These are phyloP conservation scores for Pythium pyrilobum DNA, from an alignment of 352 stramenopile species.

Conservation along the genomic window DNA sequence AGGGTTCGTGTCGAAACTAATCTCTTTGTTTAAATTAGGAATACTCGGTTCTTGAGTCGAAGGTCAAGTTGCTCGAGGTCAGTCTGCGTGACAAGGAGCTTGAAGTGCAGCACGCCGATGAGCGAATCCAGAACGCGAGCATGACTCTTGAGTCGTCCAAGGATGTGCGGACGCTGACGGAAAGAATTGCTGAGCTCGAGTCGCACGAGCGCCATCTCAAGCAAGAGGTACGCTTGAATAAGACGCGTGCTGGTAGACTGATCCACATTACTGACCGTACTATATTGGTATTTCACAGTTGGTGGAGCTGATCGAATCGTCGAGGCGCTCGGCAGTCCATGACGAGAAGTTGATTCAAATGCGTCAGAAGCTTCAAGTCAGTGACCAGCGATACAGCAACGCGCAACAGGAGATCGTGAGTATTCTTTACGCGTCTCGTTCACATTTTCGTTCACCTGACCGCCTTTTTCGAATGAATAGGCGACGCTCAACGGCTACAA, in stretches of 20 bases:
- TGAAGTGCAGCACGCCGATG: slow-evolving; percentile 34
- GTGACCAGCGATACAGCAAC: slow-evolving; percentile 42
- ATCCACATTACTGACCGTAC: too few species aligned
- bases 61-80: slow-evolving; percentile 57
- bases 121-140: slow-evolving; percentile 38
- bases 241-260: not conserved
- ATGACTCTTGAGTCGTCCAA: slow-evolving; percentile 43
- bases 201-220: slow-evolving; percentile 60
- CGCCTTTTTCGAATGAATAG: too few species aligned
- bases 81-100: slow-evolving; percentile 62
- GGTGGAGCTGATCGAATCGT: slow-evolving; percentile 62
- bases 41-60: slow-evolving; percentile 54
- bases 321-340: slow-evolving; percentile 47
- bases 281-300: slow-evolving; percentile 27
- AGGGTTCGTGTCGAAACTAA: slow-evolving; percentile 7
- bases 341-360: slow-evolving; percentile 59
- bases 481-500: not conserved
- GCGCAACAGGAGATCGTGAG: slow-evolving; percentile 47
- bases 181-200: slow-evolving; percentile 57
- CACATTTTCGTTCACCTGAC: too few species aligned
- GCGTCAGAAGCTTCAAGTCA: slow-evolving; percentile 45
- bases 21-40: slow-evolving; percentile 20
- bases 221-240: slow-evolving; percentile 33
- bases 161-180: slow-evolving; percentile 50
- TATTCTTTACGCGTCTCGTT: too few species aligned